Evolutionary conservation across 2,329 filamentous ascomycete genomes (phyloP), one percentile per base, ranked within the genome.

Genomic region (Hypocrella siamensis): DNA sequence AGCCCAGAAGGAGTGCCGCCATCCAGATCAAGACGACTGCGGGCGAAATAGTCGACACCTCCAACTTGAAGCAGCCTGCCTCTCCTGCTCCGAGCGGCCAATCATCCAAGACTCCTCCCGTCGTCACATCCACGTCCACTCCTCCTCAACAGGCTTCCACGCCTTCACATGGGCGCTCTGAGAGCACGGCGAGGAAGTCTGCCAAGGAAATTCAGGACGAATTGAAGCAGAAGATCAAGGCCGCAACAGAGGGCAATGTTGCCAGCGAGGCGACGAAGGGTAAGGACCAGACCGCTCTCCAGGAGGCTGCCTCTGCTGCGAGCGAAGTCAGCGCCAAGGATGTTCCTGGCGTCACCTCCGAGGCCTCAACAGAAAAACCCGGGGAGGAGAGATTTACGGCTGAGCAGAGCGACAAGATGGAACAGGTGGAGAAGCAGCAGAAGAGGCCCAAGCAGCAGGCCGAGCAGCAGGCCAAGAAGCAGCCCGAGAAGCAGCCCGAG

Each of bases 21-120:
- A 79, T 94, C 41, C 65, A 75, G 30, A 93, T 94, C 63, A 92
- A 84, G 64, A 82, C 84, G 46, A 69, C 78, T 19, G 69, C 77
- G 34, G 86, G 84, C 39, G 83, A 90, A 49, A 71, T 75, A 19
- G 62, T 94, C 10, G 75, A 84, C 43, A 69, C 65, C 60, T 81
- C 61, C 50, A 70, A 57, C 33, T 57, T 70, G 38, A 73, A 72
- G 51, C 53, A 68, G 1, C 69, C 71, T 4, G 57, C 65, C 2
- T 71, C 72, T 2, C 67, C 73, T 5, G 64, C 65, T 3, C 63
- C 70, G 0, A 60, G 61, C 48, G 57, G 52, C n/a, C 63, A 67
- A 31, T 57, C 60, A 35, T 62, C 69, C 33, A 80, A 78, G 56
- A 72, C 75, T 2, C 74, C 78, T 15, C 73, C 76, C 11, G 67